These are phyloP conservation scores for Glaciozyma antarctica DNA, from an alignment of 768 basidiomycete genomes.

Conservation along the genomic window DNA sequence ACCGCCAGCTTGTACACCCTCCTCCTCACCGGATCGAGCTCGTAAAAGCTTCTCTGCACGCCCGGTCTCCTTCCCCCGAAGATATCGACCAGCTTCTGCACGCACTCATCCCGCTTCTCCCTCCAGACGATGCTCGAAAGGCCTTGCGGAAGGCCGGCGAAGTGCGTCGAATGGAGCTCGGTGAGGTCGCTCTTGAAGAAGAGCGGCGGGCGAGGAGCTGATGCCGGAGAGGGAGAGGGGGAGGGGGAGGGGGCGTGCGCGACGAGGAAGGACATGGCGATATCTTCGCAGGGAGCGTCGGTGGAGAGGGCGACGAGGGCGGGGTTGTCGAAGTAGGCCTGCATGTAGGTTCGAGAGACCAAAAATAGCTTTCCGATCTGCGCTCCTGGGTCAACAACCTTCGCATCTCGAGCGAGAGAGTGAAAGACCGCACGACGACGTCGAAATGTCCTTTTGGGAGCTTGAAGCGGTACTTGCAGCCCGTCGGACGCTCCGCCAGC, in stretches of 20 bases:
- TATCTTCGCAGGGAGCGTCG: slow-evolving; percentile 4
- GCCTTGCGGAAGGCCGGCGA: not conserved
- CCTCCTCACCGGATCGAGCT: not conserved
- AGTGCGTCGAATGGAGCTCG: not conserved
- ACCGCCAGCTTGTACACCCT: slow-evolving; percentile 1
- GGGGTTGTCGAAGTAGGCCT: not conserved
- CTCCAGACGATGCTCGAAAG: not conserved
- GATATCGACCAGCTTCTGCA: not conserved
- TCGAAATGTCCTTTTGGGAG: not conserved
- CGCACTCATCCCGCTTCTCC: slow-evolving; percentile 1
- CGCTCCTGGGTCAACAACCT: too few relatives aligned
- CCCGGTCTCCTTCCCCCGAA: not conserved
- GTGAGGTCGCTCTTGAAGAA: slow-evolving; percentile 8
- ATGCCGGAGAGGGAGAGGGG: not conserved
- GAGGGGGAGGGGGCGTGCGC: not conserved
- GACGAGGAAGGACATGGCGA: slow-evolving; percentile 2
- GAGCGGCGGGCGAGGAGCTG: not conserved
- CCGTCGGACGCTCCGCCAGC: too few relatives aligned
- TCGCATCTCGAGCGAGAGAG: too few relatives aligned
- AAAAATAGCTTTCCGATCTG: slow-evolving; percentile 5
- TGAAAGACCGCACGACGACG: slow-evolving; percentile 2
- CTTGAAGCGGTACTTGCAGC: slow-evolving; percentile 1
- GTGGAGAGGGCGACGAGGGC: not conserved
- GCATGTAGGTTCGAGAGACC: slow-evolving; percentile 1
- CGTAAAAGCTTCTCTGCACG: not conserved